Percentiles rank a stretch among this genome's conserved stretches.
Conservation (phyloP, 176 grass and related monocot species). For the Dactylis glomerata region DNA sequence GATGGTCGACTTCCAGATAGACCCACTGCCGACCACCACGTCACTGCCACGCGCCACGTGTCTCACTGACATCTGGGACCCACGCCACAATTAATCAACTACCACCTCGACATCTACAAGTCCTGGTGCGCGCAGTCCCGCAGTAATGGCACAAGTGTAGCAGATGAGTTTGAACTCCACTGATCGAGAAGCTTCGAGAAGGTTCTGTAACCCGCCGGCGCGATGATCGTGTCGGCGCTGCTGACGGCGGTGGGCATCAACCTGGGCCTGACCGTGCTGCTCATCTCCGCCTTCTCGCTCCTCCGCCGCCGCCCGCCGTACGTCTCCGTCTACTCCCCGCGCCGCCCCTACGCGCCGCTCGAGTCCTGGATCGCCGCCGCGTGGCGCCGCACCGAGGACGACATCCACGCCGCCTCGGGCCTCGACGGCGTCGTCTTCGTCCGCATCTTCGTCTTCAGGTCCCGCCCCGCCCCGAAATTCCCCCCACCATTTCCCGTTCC, state of each 20-base stretch:
- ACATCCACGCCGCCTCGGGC: slow-evolving; percentile 62
- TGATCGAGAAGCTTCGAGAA: background rate
- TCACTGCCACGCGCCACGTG: background rate
- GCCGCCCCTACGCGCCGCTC: slow-evolving; percentile 53
- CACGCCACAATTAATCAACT: background rate
- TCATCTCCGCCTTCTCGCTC: slow-evolving; percentile 62
- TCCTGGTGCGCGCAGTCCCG: background rate
- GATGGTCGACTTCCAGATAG: background rate
- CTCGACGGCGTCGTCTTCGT: slow-evolving; percentile 88
- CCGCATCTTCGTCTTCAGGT: slow-evolving; percentile 93
- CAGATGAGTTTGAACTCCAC: background rate
- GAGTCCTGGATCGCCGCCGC: slow-evolving; percentile 52
- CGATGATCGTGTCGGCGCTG: slow-evolving; percentile 88
- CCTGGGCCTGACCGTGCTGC: slow-evolving; percentile 65
- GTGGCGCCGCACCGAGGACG: slow-evolving; percentile 68
- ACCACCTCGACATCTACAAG: background rate
- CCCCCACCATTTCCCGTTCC: background rate
- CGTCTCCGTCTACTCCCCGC: slow-evolving; percentile 64
- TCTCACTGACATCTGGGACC: background rate
- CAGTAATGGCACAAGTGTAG: background rate
- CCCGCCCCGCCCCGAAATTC: background rate
- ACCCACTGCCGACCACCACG: background rate
- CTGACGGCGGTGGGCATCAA: slow-evolving; percentile 89
- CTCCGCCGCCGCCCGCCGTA: slow-evolving; percentile 57
- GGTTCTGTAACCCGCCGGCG: background rate